Percentiles rank a stretch among this genome's conserved stretches.
These are phyloP conservation scores for Westerdykella aurantiaca DNA, from an alignment of 2,329 filamentous ascomycete genomes.

Conservation along the genomic window DNA sequence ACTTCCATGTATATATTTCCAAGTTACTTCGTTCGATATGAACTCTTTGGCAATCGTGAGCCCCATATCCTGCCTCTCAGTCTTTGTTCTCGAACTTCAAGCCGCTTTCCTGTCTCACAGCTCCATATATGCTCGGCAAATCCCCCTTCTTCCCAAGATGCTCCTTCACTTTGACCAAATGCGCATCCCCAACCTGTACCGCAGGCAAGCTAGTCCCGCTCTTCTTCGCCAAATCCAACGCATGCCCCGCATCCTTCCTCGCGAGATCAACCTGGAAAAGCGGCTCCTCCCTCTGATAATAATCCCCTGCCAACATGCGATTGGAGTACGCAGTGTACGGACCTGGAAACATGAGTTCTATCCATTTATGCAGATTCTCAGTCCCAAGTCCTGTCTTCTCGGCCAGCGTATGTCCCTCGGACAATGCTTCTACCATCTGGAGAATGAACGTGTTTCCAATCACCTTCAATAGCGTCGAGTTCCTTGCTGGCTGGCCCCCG, in stretches of 20 bases:
- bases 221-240: constrained; percentile 58
- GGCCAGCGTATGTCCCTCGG: constrained; percentile 71
- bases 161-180: constrained; percentile 64
- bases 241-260: constrained; percentile 75
- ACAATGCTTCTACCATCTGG: constrained; percentile 73
- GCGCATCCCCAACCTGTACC: constrained; percentile 59
- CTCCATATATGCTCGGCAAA: constrained; percentile 77
- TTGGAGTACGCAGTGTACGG: constrained; percentile 68
- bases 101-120: constrained; percentile 66
- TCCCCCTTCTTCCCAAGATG: constrained; percentile 67
- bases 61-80: constrained; percentile 1
- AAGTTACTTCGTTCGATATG: no score
- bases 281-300: constrained; percentile 70
- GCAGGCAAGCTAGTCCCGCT: constrained; percentile 59
- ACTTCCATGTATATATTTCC: no score
- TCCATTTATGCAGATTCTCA: constrained; percentile 63
- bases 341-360: constrained; percentile 69
- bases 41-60: no score
- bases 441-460: constrained; percentile 83
- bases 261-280: constrained; percentile 78
- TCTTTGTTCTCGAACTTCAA: constrained; percentile 58
- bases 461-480: constrained; percentile 68
- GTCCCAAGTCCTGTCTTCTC: constrained; percentile 74
- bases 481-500: constrained; percentile 60
- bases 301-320: constrained; percentile 70